Base-by-base conservation (phyloP, 1,284 basidiomycete genomes). In the Trichosporon faecale region DNA sequence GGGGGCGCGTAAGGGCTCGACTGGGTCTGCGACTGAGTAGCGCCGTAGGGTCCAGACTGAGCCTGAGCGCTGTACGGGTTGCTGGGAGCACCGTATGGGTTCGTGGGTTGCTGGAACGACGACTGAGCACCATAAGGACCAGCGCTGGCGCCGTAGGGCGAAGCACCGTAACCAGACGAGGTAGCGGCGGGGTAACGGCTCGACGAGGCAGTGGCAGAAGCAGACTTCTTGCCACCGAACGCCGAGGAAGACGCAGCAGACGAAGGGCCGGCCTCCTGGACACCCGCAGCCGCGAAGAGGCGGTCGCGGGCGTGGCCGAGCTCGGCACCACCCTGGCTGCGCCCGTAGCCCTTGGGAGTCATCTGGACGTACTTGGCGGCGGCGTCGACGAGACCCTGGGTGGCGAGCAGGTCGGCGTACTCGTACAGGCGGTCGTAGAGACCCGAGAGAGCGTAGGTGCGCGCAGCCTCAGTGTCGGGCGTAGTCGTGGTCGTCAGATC, bases 351-450 rank as follows among this genome's bases (percentile, higher is more conserved):
- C 16, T 85, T 78, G 1, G 97, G 96, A 0, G 91, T 94, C 76
- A 93, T 86, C 78, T 89, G 88, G 77, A 97, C 85, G 83, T 93
- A 97, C 68, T 87, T 86, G 46, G 91, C 88, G 0, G 95, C 96
- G 69, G 95, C 89, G 73, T 90, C 88, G 66, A 96, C 85, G 33
- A 97, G 87, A 60, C 95, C 95, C 79, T 99, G 96, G 0, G 91
- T 88, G 9, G 93, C 92, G 35, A 99, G 87, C 70, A 98, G 85
- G 76, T 97, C 93, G 12, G 96, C 94, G 78, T 99, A 99, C 84
- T 98, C 96, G 79, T 92, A 90, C 85, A 97, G 98, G 35, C 91
- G 89, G 80, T 98, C 95, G 81, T 99, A 98, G 63, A 99, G 85
- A 12, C 86, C 86, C 0, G 92, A 88, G 21, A 98, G 88, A 83